These are phyloP conservation scores for Dryadomyces quercivorus DNA, from an alignment of 2,329 filamentous ascomycete genomes.

Conservation along the genomic window DNA sequence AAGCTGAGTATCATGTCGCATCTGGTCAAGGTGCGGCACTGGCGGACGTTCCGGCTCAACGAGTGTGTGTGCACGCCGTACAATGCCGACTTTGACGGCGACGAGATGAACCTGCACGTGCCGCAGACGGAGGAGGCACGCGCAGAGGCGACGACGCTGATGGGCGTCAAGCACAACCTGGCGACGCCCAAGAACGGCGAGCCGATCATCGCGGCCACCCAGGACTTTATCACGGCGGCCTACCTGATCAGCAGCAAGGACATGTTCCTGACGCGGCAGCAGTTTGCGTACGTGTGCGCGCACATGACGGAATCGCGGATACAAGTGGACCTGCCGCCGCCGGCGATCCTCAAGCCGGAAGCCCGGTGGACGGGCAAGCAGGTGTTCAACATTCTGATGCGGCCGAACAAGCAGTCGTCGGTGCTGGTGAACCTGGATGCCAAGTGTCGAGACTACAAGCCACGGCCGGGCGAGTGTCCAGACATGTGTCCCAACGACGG, in stretches of 20 bases:
- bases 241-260: slow-evolving; percentile 89
- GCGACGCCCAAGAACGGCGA: slow-evolving; percentile 95
- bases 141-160: slow-evolving; percentile 87
- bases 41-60: slow-evolving; percentile 92
- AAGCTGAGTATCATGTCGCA: slow-evolving; percentile 98
- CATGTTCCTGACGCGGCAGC: slow-evolving; percentile 77
- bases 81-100: slow-evolving; percentile 97
- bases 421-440: slow-evolving; percentile 89
- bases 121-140: slow-evolving; percentile 95
- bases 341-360: slow-evolving; percentile 74
- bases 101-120: slow-evolving; percentile 98
- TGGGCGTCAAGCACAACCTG: slow-evolving; percentile 96
- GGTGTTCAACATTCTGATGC: slow-evolving; percentile 73
- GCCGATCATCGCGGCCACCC: slow-evolving; percentile 96
- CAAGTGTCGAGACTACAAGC: slow-evolving; percentile 70
- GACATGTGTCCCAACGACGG: slow-evolving; percentile 79
- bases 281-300: slow-evolving; percentile 80
- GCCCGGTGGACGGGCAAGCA: slow-evolving; percentile 93
- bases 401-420: slow-evolving; percentile 70
- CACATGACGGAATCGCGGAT: slow-evolving; percentile 73
- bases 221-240: slow-evolving; percentile 96
- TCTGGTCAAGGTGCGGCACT: slow-evolving; percentile 82
- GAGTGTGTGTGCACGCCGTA: slow-evolving; percentile 98
- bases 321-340: slow-evolving; percentile 73
- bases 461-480: slow-evolving; percentile 41